Evolutionary conservation across 176 grass and related monocot species (phyloP).

Genomic region (Ananas comosus): DNA sequence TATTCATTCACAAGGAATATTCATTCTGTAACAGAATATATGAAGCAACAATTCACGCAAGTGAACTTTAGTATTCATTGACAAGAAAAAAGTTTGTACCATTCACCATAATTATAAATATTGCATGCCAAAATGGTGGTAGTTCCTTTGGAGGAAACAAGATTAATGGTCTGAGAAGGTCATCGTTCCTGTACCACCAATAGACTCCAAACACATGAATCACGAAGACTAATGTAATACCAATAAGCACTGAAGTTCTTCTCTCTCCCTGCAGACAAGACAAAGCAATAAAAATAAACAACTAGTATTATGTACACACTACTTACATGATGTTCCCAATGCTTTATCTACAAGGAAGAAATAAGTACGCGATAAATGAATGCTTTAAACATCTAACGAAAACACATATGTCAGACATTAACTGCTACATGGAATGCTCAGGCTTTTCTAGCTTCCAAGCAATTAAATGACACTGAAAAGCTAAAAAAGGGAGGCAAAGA

Average conservation of each 20-base stretch:
- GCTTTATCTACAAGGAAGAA: not conserved
- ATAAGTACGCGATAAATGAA: not conserved
- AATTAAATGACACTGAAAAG: no score
- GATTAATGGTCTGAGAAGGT: conserved; percentile 68
- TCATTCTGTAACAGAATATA: not conserved
- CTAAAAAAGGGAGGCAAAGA: no score
- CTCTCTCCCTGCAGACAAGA: conserved; percentile 69
- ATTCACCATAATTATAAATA: conserved; percentile 92
- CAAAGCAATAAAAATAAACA: not conserved
- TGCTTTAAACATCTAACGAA: no score
- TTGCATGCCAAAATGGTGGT: conserved; percentile 96
- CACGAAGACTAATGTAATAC: conserved; percentile 79
- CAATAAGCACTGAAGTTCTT: conserved; percentile 67
- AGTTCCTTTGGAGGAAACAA: conserved; percentile 92
- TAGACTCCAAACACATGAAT: conserved; percentile 86
- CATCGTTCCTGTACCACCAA: conserved; percentile 93
- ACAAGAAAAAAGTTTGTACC: conserved; percentile 44
- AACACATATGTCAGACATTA: no score
- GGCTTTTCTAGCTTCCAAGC: no score
- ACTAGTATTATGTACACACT: not conserved
- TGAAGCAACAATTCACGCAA: not conserved
- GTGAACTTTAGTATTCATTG: not conserved
- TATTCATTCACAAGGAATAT: no score
- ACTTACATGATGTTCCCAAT: not conserved
- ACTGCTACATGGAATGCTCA: no score